These are phyloP conservation scores for Sanghuangporus baumii DNA, from an alignment of 1,284 basidiomycete species.

Conservation along the genomic window DNA sequence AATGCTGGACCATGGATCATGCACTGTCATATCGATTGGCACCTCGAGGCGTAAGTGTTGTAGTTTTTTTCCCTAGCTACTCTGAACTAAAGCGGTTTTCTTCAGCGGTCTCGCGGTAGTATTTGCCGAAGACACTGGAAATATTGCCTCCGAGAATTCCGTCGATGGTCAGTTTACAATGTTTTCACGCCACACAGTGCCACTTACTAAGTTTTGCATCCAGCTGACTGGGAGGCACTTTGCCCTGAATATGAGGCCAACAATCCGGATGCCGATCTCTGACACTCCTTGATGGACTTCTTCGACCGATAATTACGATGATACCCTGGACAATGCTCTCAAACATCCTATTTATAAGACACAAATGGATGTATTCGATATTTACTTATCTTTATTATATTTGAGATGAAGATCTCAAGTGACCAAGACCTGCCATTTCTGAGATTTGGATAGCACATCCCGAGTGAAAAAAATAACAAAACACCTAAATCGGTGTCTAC, in stretches of 20 bases:
- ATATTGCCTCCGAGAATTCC: slow-evolving; percentile 20
- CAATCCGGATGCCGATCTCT: slow-evolving; percentile 9
- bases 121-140: slow-evolving; percentile 32
- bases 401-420: no score
- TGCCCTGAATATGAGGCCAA: slow-evolving; percentile 22
- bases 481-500: no score
- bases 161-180: slow-evolving; percentile 20
- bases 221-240: slow-evolving; percentile 23
- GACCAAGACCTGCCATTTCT: no score
- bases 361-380: no score
- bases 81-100: not conserved
- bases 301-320: no score
- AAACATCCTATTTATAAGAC: no score
- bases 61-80: slow-evolving; percentile 22
- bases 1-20: slow-evolving; percentile 46
- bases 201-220: not conserved
- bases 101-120: slow-evolving; percentile 34
- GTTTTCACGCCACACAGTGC: not conserved
- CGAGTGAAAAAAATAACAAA: no score
- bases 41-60: slow-evolving; percentile 29
- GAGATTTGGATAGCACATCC: no score
- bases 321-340: no score
- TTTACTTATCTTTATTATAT: no score
- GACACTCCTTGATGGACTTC: no score
- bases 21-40: slow-evolving; percentile 32